These are phyloP conservation scores for Yamadazyma philogaea DNA, from an alignment of 805 yeast species.

Conservation along the genomic window DNA sequence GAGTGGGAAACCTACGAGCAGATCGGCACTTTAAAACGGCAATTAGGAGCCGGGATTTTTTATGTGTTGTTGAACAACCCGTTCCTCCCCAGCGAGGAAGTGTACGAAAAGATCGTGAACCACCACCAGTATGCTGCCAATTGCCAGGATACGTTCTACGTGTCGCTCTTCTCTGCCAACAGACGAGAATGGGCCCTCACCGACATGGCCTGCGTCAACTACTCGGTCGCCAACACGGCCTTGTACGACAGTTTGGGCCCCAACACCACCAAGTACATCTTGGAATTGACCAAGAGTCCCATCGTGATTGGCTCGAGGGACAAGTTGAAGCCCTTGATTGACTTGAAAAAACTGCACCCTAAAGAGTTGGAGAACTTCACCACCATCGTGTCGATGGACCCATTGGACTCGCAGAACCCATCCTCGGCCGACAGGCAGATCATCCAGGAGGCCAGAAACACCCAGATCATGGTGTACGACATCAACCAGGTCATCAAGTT, in stretches of 20 bases:
- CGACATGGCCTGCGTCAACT: constrained; percentile 65
- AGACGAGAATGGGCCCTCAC: constrained; percentile 66
- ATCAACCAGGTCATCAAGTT: constrained; percentile 29
- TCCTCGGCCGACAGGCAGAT: constrained; percentile 17
- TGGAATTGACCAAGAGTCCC: constrained; percentile 61
- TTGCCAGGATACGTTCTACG: constrained; percentile 40
- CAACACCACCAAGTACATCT: constrained; percentile 59
- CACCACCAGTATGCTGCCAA: constrained; percentile 6
- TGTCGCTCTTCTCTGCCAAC: constrained; percentile 56
- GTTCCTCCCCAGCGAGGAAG: constrained; percentile 23
- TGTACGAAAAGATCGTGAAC: constrained; percentile 20
- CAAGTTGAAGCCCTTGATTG: constrained; percentile 26
- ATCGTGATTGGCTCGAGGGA: constrained; percentile 36
- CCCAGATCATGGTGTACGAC: constrained; percentile 23
- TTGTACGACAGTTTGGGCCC: constrained; percentile 43
- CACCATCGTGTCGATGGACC: constrained; percentile 37
- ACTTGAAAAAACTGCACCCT: constrained; percentile 24
- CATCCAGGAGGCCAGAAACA: constrained; percentile 18
- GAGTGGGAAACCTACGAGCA: constrained; percentile 24
- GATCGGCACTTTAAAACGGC: constrained; percentile 22
- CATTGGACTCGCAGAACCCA: constrained; percentile 31
- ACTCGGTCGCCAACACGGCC: constrained; percentile 31
- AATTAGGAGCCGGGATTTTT: constrained; percentile 39
- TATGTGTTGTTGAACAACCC: constrained; percentile 32
- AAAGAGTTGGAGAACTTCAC: constrained; percentile 28